Conservation (phyloP, 345 rosid species). For the Brassica juncea region DNA sequence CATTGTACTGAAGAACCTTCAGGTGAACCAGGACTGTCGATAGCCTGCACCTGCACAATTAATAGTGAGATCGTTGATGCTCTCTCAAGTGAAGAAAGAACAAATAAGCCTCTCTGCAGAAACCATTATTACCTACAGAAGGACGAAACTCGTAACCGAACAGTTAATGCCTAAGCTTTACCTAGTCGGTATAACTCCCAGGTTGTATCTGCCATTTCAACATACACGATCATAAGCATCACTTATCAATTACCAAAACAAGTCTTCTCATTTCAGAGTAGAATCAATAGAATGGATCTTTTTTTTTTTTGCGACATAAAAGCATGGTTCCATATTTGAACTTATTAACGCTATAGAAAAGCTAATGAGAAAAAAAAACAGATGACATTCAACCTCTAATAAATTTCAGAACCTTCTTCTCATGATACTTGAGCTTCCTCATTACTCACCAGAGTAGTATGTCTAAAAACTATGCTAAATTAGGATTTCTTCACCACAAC, state of each 20-base stretch:
- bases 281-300: too few relatives aligned
- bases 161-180: constrained; percentile 84
- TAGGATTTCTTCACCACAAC: background rate
- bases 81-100: background rate
- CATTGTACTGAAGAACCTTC: constrained; percentile 35
- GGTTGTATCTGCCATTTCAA: constrained; percentile 69
- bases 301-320: too few relatives aligned
- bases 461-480: background rate
- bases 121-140: constrained; percentile 65
- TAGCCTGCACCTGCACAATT: constrained; percentile 70
- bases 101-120: background rate
- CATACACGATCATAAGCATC: background rate
- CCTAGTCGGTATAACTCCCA: constrained; percentile 87
- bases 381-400: constrained; percentile 5
- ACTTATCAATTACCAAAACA: background rate
- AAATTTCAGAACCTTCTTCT: constrained; percentile 57
- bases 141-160: constrained; percentile 69
- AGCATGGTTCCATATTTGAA: too few relatives aligned
- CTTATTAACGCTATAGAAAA: too few relatives aligned
- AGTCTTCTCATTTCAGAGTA: too few relatives aligned
- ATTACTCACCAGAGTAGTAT: constrained; percentile 20
- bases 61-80: constrained; percentile 6
- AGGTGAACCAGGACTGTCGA: constrained; percentile 61
- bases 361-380: too few relatives aligned
- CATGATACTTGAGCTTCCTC: constrained; percentile 75